These are phyloP conservation scores for Zygoascus flipseniorum DNA, from an alignment of 805 yeast species.

Conservation along the genomic window DNA sequence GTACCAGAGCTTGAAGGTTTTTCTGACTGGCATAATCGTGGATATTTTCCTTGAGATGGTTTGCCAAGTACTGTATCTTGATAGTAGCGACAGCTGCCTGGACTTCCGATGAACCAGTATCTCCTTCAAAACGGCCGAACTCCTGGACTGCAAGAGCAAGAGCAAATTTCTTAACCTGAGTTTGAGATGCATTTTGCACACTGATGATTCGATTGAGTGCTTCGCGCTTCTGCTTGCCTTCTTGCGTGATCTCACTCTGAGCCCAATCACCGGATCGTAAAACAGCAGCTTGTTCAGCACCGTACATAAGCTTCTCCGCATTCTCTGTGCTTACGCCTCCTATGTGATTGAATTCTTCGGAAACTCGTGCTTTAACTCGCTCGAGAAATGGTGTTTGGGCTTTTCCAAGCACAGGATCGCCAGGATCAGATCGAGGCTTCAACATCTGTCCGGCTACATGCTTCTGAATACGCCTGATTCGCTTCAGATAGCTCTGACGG, in stretches of 20 bases:
- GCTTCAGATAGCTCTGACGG: conserved; percentile 7
- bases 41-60: conserved; percentile 59
- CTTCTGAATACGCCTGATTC: conserved; percentile 20
- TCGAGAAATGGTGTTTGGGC: conserved; percentile 55
- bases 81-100: conserved; percentile 90
- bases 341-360: conserved; percentile 57
- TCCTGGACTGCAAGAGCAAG: conserved; percentile 62
- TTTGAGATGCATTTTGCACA: conserved; percentile 58
- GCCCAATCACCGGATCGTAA: conserved; percentile 26
- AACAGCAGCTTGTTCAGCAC: conserved; percentile 60
- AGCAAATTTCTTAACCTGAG: conserved; percentile 51
- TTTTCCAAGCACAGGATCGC: conserved; percentile 83
- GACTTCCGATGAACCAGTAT: conserved; percentile 91
- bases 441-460: conserved; percentile 21
- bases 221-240: conserved; percentile 51
- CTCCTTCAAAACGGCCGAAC: conserved; percentile 77
- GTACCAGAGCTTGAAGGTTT: conserved; percentile 72
- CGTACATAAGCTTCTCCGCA: conserved; percentile 66
- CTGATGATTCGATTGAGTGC: conserved; percentile 64
- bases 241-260: conserved; percentile 21
- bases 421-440: conserved; percentile 26
- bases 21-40: conserved; percentile 70
- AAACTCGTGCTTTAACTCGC: conserved; percentile 57
- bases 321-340: conserved; percentile 52
- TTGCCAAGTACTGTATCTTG: conserved; percentile 66